Conservation (phyloP, 2,329 filamentous ascomycete species). For the Ophiostoma ips region DNA sequence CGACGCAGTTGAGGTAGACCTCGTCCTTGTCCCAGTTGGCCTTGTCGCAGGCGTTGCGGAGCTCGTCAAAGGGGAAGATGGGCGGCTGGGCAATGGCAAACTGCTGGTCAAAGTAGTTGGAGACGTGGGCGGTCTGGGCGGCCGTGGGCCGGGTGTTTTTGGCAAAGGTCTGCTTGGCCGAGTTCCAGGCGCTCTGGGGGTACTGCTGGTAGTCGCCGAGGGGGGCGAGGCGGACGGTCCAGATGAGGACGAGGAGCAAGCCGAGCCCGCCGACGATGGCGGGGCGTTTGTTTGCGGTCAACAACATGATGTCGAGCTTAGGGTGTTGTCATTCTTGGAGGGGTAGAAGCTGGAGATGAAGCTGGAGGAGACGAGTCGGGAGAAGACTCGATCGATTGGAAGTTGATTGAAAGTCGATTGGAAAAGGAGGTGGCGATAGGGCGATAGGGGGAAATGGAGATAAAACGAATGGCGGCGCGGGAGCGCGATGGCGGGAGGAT, state of each 20-base stretch:
- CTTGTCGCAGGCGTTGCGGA: slow-evolving; percentile 16
- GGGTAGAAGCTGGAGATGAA: not conserved
- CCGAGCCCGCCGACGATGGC: slow-evolving; percentile 5
- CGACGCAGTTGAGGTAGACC: slow-evolving; percentile 20
- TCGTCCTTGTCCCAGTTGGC: slow-evolving; percentile 17
- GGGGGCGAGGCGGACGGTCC: slow-evolving; percentile 7
- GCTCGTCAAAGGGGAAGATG: slow-evolving; percentile 15
- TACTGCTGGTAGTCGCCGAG: slow-evolving; percentile 9
- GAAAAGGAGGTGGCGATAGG: no score
- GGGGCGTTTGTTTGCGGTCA: slow-evolving; percentile 11
- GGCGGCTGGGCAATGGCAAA: slow-evolving; percentile 14
- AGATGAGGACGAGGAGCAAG: slow-evolving; percentile 10
- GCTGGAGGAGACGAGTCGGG: not conserved
- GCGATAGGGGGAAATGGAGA: no score
- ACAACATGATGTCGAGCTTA: not conserved
- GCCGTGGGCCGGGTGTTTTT: not conserved
- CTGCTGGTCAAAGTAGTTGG: slow-evolving; percentile 20
- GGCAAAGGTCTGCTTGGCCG: slow-evolving; percentile 11
- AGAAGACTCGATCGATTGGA: no score
- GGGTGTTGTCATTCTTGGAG: not conserved
- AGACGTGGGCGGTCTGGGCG: not conserved
- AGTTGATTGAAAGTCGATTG: no score
- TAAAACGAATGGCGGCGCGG: no score
- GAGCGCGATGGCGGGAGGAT: no score
- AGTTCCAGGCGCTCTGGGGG: slow-evolving; percentile 9